A percentile compares a stretch with the other conserved stretches of the same genome.
Evolutionary conservation across 257 asterid species (phyloP).

Genomic region (Catharanthus roseus): DNA sequence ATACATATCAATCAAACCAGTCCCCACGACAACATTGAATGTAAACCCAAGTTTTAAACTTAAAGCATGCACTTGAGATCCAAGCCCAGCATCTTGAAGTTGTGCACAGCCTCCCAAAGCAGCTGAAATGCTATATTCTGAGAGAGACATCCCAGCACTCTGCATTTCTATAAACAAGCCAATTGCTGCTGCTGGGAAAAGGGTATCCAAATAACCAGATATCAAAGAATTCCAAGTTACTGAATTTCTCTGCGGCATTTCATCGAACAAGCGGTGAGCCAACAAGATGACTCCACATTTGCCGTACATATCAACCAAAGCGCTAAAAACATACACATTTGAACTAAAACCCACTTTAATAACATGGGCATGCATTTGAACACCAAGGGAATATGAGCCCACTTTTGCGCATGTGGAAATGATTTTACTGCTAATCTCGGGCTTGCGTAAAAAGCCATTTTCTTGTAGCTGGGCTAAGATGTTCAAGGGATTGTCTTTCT

Average conservation of each 20-base stretch:
- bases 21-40: constrained; percentile 42
- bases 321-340: constrained; percentile 42
- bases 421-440: constrained; percentile 34
- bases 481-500: constrained; percentile 10
- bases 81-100: constrained; percentile 39
- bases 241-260: constrained; percentile 30
- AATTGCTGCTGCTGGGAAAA: constrained; percentile 26
- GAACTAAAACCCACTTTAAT: constrained; percentile 41
- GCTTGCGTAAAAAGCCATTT: constrained; percentile 23
- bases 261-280: constrained; percentile 31
- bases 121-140: constrained; percentile 42
- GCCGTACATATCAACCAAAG: constrained; percentile 30
- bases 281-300: constrained; percentile 25
- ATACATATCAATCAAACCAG: constrained; percentile 61
- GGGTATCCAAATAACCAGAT: constrained; percentile 32
- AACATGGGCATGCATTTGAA: constrained; percentile 44
- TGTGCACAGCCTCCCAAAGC: constrained; percentile 40
- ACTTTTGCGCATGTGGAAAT: constrained; percentile 40
- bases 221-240: constrained; percentile 42
- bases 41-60: constrained; percentile 45
- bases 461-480: constrained; percentile 20
- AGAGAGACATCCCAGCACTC: constrained; percentile 27
- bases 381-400: constrained; percentile 25
- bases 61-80: constrained; percentile 51
- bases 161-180: constrained; percentile 38